Evolutionary conservation across 352 stramenopile genomes (phyloP).

Genomic region (Pythium angustatum): DNA sequence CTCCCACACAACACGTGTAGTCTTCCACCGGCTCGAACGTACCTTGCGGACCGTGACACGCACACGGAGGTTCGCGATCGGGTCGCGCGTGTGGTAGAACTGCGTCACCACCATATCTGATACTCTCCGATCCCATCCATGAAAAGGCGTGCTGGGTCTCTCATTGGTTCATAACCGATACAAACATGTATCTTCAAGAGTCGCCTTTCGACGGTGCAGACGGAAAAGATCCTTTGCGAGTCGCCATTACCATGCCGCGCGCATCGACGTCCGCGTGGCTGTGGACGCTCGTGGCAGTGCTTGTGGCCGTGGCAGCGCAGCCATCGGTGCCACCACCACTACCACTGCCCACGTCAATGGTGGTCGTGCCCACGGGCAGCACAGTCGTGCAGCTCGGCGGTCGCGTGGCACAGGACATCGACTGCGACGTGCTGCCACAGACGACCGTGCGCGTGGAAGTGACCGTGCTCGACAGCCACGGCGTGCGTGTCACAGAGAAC

Average conservation of each 20-base stretch:
- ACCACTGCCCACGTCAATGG: conserved; percentile 5
- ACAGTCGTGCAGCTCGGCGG: conserved; percentile 45
- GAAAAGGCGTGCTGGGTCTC: neutral
- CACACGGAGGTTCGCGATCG: conserved; percentile 69
- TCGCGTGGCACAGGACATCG: conserved; percentile 43
- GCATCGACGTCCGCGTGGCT: neutral
- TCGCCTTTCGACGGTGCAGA: conserved; percentile 3
- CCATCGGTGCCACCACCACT: neutral
- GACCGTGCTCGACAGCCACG: conserved; percentile 42
- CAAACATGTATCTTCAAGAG: conserved; percentile 21
- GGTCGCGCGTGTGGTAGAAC: conserved; percentile 74
- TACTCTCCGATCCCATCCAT: neutral
- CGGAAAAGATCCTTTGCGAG: neutral
- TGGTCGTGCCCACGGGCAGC: conserved; percentile 57
- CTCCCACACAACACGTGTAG: too few species aligned
- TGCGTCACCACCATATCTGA: conserved; percentile 29
- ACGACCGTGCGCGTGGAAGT: conserved; percentile 52
- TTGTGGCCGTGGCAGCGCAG: neutral
- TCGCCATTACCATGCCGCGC: neutral
- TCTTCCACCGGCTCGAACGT: neutral
- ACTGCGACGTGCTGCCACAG: conserved; percentile 41
- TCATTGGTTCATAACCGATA: conserved; percentile 3
- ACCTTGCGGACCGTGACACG: conserved; percentile 67
- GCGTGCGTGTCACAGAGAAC: neutral
- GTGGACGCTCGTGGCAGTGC: neutral